Percentiles rank a stretch among this genome's conserved stretches.
Evolutionary conservation across 306 rosid species (phyloP).

Genomic region (Lathyrus oleraceus): DNA sequence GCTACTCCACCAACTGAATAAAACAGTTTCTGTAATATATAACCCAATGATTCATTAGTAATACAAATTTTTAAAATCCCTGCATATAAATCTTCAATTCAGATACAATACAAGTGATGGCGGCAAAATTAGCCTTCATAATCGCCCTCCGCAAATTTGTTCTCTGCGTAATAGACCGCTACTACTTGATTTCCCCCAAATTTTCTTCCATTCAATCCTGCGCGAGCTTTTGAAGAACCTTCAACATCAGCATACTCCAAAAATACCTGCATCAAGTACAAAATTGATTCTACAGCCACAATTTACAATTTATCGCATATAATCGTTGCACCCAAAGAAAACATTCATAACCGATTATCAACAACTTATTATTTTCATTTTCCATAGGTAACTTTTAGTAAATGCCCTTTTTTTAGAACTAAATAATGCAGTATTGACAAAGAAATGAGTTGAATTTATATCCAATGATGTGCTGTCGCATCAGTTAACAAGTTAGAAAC

Average conservation of each 20-base stretch:
- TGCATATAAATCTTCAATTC: slow-evolving; percentile 26
- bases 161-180: slow-evolving; percentile 79
- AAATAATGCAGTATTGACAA: not conserved
- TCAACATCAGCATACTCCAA: slow-evolving; percentile 86
- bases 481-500: not conserved
- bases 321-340: not conserved
- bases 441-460: not conserved
- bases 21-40: slow-evolving; percentile 21
- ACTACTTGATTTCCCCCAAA: slow-evolving; percentile 86
- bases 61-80: slow-evolving; percentile 29
- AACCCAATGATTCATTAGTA: slow-evolving; percentile 17
- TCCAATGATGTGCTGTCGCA: not conserved
- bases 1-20: not conserved
- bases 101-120: slow-evolving; percentile 19
- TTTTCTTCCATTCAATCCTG: slow-evolving; percentile 83
- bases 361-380: not conserved
- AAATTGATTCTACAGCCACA: not conserved
- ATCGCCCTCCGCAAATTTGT: slow-evolving; percentile 82
- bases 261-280: slow-evolving; percentile 60
- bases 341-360: not conserved
- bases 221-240: slow-evolving; percentile 79
- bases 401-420: not conserved
- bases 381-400: slow-evolving; percentile 1
- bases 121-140: slow-evolving; percentile 61
- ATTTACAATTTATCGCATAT: not conserved